These are phyloP conservation scores for Cladosporium sp. DNA, from an alignment of 2,329 filamentous ascomycete species.

Conservation along the genomic window DNA sequence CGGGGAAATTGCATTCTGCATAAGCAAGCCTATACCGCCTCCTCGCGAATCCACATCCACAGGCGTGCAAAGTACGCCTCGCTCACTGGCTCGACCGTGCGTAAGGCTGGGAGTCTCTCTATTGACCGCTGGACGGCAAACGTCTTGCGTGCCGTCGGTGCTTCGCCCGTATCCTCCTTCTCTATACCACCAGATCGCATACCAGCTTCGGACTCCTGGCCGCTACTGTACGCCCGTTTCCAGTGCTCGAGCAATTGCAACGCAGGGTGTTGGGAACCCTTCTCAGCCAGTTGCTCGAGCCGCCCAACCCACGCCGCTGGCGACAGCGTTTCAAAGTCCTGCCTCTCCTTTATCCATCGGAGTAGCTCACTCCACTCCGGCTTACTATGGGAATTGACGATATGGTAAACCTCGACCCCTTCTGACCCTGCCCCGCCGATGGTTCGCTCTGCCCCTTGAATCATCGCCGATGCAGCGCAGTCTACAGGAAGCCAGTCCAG, in stretches of 20 bases:
- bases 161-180: slow-evolving; percentile 2
- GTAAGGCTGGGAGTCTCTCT: slow-evolving; percentile 32
- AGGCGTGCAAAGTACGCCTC: slow-evolving; percentile 40
- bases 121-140: slow-evolving; percentile 36
- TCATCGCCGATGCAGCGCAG: slow-evolving; percentile 38
- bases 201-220: slow-evolving; percentile 4
- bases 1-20: slow-evolving; percentile 13
- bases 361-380: slow-evolving; percentile 46
- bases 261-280: slow-evolving; percentile 37
- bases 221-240: slow-evolving; percentile 39
- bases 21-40: slow-evolving; percentile 15
- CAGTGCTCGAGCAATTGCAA: slow-evolving; percentile 48
- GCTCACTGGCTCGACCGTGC: slow-evolving; percentile 36
- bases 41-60: slow-evolving; percentile 37
- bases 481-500: slow-evolving; percentile 47
- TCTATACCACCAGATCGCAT: slow-evolving; percentile 8
- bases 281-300: slow-evolving; percentile 28
- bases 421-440: slow-evolving; percentile 15
- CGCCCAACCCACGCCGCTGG: slow-evolving; percentile 40
- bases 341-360: slow-evolving; percentile 38
- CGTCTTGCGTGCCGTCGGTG: slow-evolving; percentile 12
- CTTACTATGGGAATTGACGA: slow-evolving; percentile 43
- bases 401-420: slow-evolving; percentile 40
- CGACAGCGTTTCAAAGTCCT: slow-evolving; percentile 38
- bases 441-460: slow-evolving; percentile 33